These are phyloP conservation scores for Carex kokanica DNA, from an alignment of 176 grass and related monocot species.

Conservation along the genomic window DNA sequence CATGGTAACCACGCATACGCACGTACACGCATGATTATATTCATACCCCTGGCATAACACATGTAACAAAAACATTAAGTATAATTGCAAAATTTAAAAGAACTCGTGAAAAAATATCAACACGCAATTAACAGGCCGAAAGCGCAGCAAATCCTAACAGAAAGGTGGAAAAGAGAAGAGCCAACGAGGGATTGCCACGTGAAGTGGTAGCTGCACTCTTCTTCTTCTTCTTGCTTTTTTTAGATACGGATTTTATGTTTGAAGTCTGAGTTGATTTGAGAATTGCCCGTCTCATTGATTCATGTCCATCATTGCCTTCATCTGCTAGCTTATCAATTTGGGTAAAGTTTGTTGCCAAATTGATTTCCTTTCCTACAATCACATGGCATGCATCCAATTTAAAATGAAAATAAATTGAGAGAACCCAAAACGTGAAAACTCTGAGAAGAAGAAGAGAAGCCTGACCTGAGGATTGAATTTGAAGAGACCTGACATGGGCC, in stretches of 20 bases:
- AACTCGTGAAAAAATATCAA: background rate
- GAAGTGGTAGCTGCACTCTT: background rate
- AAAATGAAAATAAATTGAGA: background rate
- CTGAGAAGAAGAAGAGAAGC: background rate
- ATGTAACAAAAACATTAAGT: background rate
- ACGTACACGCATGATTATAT: too few relatives aligned
- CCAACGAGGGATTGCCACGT: background rate
- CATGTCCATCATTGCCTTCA: background rate
- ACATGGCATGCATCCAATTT: background rate
- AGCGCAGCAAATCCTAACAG: background rate
- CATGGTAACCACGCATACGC: too few relatives aligned
- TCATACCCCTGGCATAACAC: background rate
- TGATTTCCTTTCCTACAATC: background rate
- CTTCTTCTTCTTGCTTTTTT: background rate
- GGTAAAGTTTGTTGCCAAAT: slow-evolving; percentile 6
- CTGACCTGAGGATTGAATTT: background rate
- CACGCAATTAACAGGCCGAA: background rate
- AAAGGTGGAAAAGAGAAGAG: background rate
- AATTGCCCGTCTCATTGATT: background rate
- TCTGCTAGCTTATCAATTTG: background rate
- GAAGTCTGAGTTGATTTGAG: background rate
- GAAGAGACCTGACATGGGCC: background rate
- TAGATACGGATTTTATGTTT: background rate
- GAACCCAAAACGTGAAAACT: background rate
- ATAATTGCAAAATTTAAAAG: background rate